Percentiles rank a stretch among this genome's conserved stretches.
Evolutionary conservation across 352 stramenopile species (phyloP).

Genomic region (Globisporangium spiculum): DNA sequence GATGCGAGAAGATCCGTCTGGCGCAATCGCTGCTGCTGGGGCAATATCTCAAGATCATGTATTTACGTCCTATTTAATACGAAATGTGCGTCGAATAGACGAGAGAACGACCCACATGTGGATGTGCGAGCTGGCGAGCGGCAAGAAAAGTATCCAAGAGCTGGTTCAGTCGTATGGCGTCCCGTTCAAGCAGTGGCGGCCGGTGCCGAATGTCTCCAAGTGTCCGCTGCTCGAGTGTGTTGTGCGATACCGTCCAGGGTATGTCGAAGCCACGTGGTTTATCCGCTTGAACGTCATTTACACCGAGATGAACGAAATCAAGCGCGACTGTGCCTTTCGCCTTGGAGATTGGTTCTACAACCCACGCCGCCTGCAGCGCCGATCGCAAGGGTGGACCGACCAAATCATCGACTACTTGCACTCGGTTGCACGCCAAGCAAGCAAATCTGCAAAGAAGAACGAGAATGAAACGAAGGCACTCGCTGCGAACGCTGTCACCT

Average conservation of each 20-base stretch:
- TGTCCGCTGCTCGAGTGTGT: constrained; percentile 80
- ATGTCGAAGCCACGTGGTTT: constrained; percentile 79
- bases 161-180: constrained; percentile 77
- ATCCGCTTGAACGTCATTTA: constrained; percentile 85
- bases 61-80: constrained; percentile 82
- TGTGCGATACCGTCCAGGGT: constrained; percentile 66
- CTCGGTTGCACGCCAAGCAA: constrained; percentile 50
- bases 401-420: constrained; percentile 79
- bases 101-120: constrained; percentile 74
- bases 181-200: constrained; percentile 82
- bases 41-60: constrained; percentile 33
- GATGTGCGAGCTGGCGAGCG: constrained; percentile 75
- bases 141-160: constrained; percentile 57
- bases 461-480: constrained; percentile 19
- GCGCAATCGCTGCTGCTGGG: neutral
- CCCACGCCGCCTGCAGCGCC: constrained; percentile 61
- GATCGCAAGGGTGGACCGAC: constrained; percentile 77
- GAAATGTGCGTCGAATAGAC: constrained; percentile 77
- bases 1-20: neutral
- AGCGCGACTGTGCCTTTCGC: constrained; percentile 56
- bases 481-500: neutral
- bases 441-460: constrained; percentile 22
- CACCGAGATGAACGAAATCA: constrained; percentile 83
- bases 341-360: constrained; percentile 83
- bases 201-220: constrained; percentile 70